Conservation (phyloP, 352 stramenopile species). For the Phytophthora megakarya region DNA sequence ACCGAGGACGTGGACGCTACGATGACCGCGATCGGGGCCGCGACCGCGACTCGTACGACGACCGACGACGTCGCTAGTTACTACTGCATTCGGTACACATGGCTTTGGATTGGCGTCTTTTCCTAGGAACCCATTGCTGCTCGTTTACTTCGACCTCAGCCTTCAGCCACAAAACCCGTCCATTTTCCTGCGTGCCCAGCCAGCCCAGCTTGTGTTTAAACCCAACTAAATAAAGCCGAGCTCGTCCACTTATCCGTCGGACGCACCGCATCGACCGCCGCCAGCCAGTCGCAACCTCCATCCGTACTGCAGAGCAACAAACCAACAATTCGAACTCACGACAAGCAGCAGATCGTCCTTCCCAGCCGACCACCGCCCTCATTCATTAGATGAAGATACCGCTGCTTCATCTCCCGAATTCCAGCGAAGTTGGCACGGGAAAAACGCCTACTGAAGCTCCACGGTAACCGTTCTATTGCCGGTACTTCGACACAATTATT, state of each 20-base stretch:
- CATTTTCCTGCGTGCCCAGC: slow-evolving; percentile 33
- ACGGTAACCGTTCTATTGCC: slow-evolving; percentile 20
- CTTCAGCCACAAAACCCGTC: slow-evolving; percentile 15
- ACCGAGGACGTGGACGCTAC: slow-evolving; percentile 52
- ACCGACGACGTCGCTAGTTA: slow-evolving; percentile 45
- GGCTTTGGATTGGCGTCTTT: slow-evolving; percentile 23
- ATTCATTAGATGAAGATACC: slow-evolving; percentile 23
- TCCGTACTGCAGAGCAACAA: slow-evolving; percentile 31
- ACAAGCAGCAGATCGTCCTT: slow-evolving; percentile 17
- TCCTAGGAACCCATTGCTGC: neutral
- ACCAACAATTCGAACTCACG: slow-evolving; percentile 18
- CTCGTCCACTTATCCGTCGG: slow-evolving; percentile 52
- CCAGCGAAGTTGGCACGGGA: neutral
- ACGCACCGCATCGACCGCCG: slow-evolving; percentile 34
- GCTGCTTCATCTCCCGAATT: slow-evolving; percentile 12
- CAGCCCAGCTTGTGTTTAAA: slow-evolving; percentile 61
- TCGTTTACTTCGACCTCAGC: slow-evolving; percentile 19
- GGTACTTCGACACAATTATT: neutral
- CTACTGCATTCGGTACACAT: slow-evolving; percentile 20
- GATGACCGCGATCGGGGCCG: slow-evolving; percentile 60
- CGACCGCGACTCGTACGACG: slow-evolving; percentile 52
- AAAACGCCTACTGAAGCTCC: slow-evolving; percentile 16
- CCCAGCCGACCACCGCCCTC: slow-evolving; percentile 10
- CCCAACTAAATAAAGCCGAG: slow-evolving; percentile 69
- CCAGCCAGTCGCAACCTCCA: slow-evolving; percentile 18